Percentiles rank a stretch among this genome's conserved stretches.
phyloP scores from a whole-genome alignment of 1,284 basidiomycete genomes.

The Marasmius sp. region DNA sequence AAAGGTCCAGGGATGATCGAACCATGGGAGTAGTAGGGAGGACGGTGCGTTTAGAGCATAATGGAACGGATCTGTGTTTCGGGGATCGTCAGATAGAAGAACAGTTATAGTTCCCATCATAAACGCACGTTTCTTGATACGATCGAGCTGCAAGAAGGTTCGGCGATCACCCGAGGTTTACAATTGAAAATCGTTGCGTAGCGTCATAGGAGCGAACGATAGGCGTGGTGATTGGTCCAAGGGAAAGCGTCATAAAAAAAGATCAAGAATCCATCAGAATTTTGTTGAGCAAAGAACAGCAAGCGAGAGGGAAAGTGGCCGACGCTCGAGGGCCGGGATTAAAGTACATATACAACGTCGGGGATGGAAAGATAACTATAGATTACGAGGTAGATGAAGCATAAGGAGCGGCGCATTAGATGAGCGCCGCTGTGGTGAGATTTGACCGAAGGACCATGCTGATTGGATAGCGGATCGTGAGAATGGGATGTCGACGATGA shows the following conservation, averaged over 20 bases:
- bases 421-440: slow-evolving; percentile 57
- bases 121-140: slow-evolving; percentile 14
- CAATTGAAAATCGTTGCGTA: neutral
- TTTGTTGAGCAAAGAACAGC: neutral
- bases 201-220: neutral
- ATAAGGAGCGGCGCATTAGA: slow-evolving; percentile 31
- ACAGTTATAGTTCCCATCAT: neutral
- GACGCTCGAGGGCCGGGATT: neutral
- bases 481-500: slow-evolving; percentile 14
- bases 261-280: neutral
- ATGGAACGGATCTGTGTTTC: neutral
- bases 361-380: slow-evolving; percentile 13
- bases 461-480: slow-evolving; percentile 21
- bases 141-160: slow-evolving; percentile 6
- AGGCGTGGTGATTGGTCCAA: neutral
- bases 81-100: neutral
- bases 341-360: neutral
- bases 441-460: slow-evolving; percentile 63
- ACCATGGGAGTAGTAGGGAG: neutral
- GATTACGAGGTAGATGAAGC: slow-evolving; percentile 15
- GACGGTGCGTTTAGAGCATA: neutral
- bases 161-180: neutral
- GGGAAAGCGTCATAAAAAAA: neutral
- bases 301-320: neutral
- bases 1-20: no score